phyloP scores from a whole-genome alignment of 1,284 basidiomycete genomes.

The Phlebopus sp. region DNA sequence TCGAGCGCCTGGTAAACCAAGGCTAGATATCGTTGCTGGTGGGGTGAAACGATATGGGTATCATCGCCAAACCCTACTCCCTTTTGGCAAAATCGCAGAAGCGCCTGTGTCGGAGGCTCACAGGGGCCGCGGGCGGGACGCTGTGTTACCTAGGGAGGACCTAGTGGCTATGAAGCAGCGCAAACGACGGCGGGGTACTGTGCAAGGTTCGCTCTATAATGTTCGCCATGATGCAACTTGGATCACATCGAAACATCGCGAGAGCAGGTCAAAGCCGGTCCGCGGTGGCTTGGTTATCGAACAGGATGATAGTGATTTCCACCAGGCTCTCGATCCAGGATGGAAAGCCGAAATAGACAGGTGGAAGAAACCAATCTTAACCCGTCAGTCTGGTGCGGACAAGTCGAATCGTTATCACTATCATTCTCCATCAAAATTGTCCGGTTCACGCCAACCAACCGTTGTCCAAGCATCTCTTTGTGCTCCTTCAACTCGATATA shows the following conservation, averaged over 20 bases:
- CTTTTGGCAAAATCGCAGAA: slow-evolving; percentile 21
- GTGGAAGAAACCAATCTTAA: slow-evolving; percentile 26
- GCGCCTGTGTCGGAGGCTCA: slow-evolving; percentile 7
- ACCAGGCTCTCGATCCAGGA: slow-evolving; percentile 42
- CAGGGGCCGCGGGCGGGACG: slow-evolving; percentile 2
- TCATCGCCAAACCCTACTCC: slow-evolving; percentile 39
- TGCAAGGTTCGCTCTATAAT: slow-evolving; percentile 21
- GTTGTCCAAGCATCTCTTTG: slow-evolving; percentile 13
- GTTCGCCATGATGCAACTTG: slow-evolving; percentile 24
- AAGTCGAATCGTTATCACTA: background rate
- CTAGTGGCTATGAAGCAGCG: slow-evolving; percentile 10
- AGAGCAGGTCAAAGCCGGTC: slow-evolving; percentile 8
- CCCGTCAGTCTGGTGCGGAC: slow-evolving; percentile 12
- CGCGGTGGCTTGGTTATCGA: slow-evolving; percentile 28
- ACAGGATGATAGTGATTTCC: slow-evolving; percentile 43
- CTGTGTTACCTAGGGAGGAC: slow-evolving; percentile 3
- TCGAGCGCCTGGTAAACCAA: slow-evolving; percentile 9
- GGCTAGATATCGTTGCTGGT: slow-evolving; percentile 36
- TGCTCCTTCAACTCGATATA: slow-evolving; percentile 13
- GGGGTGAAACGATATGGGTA: slow-evolving; percentile 33
- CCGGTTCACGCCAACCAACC: slow-evolving; percentile 10
- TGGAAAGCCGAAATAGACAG: slow-evolving; percentile 34
- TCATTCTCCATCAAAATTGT: too few relatives aligned
- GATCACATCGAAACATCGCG: slow-evolving; percentile 27
- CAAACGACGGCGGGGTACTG: slow-evolving; percentile 6